Conservation (phyloP, 179 eudicot species). For the Gypsophila paniculata region DNA sequence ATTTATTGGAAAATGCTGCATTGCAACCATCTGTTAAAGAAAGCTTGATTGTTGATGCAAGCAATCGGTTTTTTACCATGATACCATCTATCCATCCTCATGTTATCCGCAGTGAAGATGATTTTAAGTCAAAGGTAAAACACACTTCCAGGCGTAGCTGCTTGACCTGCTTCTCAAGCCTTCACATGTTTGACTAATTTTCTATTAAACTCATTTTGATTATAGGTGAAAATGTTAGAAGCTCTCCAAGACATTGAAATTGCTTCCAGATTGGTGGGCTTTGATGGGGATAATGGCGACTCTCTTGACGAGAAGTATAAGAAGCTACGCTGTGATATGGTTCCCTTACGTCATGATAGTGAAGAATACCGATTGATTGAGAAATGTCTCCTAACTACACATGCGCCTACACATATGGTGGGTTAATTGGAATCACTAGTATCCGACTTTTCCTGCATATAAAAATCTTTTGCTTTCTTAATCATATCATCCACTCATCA, state of each 20-base stretch:
- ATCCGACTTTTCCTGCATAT: neutral
- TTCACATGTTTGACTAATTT: too few species aligned
- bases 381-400: slow-evolving; percentile 89
- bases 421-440: slow-evolving; percentile 12
- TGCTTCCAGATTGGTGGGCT: slow-evolving; percentile 95
- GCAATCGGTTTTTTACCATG: slow-evolving; percentile 90
- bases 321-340: slow-evolving; percentile 73
- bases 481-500: slow-evolving; percentile 25
- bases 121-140: slow-evolving; percentile 83
- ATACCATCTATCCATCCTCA: slow-evolving; percentile 96
- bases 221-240: slow-evolving; percentile 98
- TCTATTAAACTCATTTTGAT: too few species aligned
- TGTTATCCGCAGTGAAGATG: slow-evolving; percentile 86
- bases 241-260: slow-evolving; percentile 99
- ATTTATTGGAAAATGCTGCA: slow-evolving; percentile 45
- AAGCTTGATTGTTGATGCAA: slow-evolving; percentile 84
- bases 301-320: slow-evolving; percentile 79
- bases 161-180: too few species aligned
- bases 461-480: neutral
- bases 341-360: slow-evolving; percentile 72
- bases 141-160: neutral
- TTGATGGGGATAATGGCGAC: slow-evolving; percentile 69
- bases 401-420: slow-evolving; percentile 99
- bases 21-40: slow-evolving; percentile 56
- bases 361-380: slow-evolving; percentile 79